phyloP scores from a whole-genome alignment of 2,329 filamentous ascomycete species.

The Fusarium siculi region DNA sequence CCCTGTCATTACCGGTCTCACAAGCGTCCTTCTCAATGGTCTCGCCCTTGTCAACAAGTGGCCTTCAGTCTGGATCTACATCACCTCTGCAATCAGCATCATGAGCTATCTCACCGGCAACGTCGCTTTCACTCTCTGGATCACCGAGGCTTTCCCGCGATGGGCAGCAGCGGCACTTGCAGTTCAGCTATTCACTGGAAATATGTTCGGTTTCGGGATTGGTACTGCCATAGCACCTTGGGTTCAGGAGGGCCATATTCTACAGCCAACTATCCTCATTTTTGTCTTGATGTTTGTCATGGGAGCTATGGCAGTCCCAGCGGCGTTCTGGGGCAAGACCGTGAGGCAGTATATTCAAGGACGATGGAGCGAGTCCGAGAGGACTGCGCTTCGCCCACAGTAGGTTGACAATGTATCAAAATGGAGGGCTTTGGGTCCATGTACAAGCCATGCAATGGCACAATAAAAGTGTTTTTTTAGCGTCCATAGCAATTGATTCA shows the following conservation, averaged over 20 bases:
- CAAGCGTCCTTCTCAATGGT: constrained; percentile 17
- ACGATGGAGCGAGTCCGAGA: constrained; percentile 31
- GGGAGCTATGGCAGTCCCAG: constrained; percentile 27
- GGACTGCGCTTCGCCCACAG: constrained; percentile 33
- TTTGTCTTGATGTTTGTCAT: constrained; percentile 1
- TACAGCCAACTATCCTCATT: constrained; percentile 23
- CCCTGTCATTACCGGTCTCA: neutral
- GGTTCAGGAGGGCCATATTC: neutral
- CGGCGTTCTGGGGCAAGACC: constrained; percentile 33
- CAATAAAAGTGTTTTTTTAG: neutral
- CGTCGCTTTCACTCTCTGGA: constrained; percentile 34
- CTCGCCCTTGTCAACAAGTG: constrained; percentile 9
- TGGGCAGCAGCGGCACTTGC: constrained; percentile 27
- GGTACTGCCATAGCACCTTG: constrained; percentile 14
- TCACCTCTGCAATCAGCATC: constrained; percentile 17
- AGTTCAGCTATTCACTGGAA: constrained; percentile 22
- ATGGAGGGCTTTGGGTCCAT: neutral
- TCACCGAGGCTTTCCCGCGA: constrained; percentile 29
- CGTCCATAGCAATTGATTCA: neutral
- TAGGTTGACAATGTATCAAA: accelerated
- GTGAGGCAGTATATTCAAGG: constrained; percentile 35
- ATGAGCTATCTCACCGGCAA: constrained; percentile 28
- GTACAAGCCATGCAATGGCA: neutral
- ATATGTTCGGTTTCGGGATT: constrained; percentile 25
- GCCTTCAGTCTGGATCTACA: constrained; percentile 6